Percentiles rank a stretch among this genome's conserved stretches.
phyloP scores from a whole-genome alignment of 164 flowering plant species.

The Taxillus chinensis region DNA sequence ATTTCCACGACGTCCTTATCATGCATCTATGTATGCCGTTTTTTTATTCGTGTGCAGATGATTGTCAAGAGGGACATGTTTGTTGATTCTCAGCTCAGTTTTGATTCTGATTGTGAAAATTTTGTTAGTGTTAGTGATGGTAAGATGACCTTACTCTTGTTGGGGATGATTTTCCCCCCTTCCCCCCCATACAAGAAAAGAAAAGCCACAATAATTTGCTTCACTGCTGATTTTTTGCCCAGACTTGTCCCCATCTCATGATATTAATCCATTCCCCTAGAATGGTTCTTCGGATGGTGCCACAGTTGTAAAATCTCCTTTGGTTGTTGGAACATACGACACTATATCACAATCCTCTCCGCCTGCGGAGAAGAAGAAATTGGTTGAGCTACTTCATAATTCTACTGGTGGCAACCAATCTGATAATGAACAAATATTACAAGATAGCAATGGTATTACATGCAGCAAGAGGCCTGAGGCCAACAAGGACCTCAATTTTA shows the following conservation, averaged over 20 bases:
- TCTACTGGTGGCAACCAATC: too few relatives aligned
- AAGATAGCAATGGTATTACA: too few relatives aligned
- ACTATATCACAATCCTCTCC: slow-evolving; percentile 5
- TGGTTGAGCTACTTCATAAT: too few relatives aligned
- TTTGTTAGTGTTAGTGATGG: slow-evolving; percentile 27
- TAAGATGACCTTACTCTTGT: slow-evolving; percentile 2
- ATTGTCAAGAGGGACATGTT: slow-evolving; percentile 14
- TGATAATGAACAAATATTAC: too few relatives aligned
- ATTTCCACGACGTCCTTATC: slow-evolving; percentile 9
- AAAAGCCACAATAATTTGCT: not conserved
- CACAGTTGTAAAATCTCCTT: not conserved
- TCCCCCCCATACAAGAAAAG: too few relatives aligned
- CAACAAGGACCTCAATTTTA: too few relatives aligned
- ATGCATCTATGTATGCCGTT: slow-evolving; percentile 3
- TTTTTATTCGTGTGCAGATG: slow-evolving; percentile 8
- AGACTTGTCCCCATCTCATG: slow-evolving; percentile 25
- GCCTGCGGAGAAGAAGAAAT: too few relatives aligned
- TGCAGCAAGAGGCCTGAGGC: too few relatives aligned
- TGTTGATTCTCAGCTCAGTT: too few relatives aligned
- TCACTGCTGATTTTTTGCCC: not conserved
- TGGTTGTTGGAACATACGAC: not conserved
- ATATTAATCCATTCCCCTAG: slow-evolving; percentile 15
- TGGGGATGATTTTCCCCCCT: not conserved
- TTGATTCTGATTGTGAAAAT: slow-evolving; percentile 29
- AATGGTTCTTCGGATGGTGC: slow-evolving; percentile 8